Evolutionary conservation across 2,329 filamentous ascomycete genomes (phyloP), one percentile per base, ranked within the genome.

Genomic region (Pseudogymnoascus pannorum): DNA sequence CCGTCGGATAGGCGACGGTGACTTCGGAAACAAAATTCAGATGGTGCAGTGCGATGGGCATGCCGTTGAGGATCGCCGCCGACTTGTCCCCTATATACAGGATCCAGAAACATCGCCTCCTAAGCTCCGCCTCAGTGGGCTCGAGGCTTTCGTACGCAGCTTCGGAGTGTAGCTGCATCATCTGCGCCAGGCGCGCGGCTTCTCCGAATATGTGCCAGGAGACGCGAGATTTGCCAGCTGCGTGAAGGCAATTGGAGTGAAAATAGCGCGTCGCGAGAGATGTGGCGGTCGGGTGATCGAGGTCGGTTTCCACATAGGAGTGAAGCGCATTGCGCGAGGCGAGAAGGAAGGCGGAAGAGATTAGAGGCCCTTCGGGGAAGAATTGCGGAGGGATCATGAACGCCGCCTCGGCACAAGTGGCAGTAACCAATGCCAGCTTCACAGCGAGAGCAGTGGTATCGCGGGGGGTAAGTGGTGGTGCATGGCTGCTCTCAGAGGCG

Each of bases 161-260:
- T 63, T 78, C 76, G 3, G 77, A 72, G 44, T 78, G 72, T 26
- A 78, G 64, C 12, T 75, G 70, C 75, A 78, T 78, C 1, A 73
- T 72, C 63, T 78, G 76, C 0, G 72, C 74, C 4, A 79, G 71
- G 1, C 75, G 69, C 3, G 73, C 73, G 1, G 76, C 76, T 62
- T 78, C 75, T 1, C 76, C 76, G 64, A 78, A 76, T 1, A 78
- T 75, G 57, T 77, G 75, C 75, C 76, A 78, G 4, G 76, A 78
- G 18, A 75, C 72, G 24, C 74, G 72, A 3, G 75, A 75, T 40
- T 75, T 77, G 0, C 76, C 77, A 0, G 74, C 69, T 1, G 75
- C 75, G 54, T 78, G 77, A 2, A 78, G 65, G 42, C 76, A 77
- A 60, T 77, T 78, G 12, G 77, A 78, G 58, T 79, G 77, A 22